Percentiles rank a stretch among this genome's conserved stretches.
phyloP scores from a whole-genome alignment of 2,329 filamentous ascomycete genomes.

The Trichophyton benhamiae region DNA sequence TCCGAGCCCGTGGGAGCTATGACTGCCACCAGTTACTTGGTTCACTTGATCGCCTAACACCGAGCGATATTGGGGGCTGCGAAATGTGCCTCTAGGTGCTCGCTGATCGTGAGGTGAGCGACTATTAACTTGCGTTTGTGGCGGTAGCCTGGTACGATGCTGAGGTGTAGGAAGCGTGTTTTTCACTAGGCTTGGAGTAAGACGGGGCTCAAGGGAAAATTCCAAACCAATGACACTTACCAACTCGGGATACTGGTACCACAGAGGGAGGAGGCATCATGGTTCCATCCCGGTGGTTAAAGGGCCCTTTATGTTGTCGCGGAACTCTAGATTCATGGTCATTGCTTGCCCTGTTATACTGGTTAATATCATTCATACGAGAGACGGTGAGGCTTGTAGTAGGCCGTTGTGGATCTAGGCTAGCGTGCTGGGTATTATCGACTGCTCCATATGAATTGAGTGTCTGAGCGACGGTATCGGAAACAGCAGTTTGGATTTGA shows the following conservation, averaged over 20 bases:
- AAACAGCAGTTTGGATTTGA: constrained; percentile 44
- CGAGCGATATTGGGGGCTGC: neutral
- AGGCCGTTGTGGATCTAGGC: constrained; percentile 12
- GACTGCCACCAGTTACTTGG: neutral
- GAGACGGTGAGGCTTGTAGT: constrained; percentile 18
- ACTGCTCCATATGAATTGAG: constrained; percentile 26
- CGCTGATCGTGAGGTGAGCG: neutral
- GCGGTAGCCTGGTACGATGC: constrained; percentile 13
- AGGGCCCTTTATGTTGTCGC: constrained; percentile 28
- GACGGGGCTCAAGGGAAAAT: neutral
- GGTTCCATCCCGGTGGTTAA: constrained; percentile 14
- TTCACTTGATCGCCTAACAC: neutral
- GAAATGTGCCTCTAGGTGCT: neutral
- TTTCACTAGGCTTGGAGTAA: constrained; percentile 7
- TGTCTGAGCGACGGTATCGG: constrained; percentile 39
- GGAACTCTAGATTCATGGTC: constrained; percentile 27
- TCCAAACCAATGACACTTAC: constrained; percentile 14
- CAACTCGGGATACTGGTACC: constrained; percentile 14
- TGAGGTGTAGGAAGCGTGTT: constrained; percentile 9
- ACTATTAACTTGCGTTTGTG: neutral
- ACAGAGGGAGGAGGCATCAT: constrained; percentile 24
- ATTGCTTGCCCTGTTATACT: constrained; percentile 14
- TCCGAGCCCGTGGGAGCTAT: constrained; percentile 11
- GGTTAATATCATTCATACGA: constrained; percentile 15
- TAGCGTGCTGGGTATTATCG: constrained; percentile 12